Evolutionary conservation across 768 basidiomycete species (phyloP).

Genomic region (Royoungia palumana): DNA sequence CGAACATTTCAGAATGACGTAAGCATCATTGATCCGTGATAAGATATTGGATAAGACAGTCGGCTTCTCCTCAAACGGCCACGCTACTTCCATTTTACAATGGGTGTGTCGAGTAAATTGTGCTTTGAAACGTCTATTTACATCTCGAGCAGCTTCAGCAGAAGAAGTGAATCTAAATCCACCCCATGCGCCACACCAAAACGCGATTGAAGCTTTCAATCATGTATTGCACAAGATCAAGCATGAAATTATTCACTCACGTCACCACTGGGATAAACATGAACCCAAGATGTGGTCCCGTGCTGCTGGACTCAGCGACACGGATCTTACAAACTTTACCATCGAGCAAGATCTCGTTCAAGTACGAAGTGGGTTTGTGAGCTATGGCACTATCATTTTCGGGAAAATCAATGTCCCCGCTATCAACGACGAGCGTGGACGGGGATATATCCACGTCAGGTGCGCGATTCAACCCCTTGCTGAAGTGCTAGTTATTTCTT

Average conservation of each 20-base stretch:
- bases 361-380: slow-evolving; percentile 52
- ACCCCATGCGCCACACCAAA: slow-evolving; percentile 56
- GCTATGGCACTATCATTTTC: slow-evolving; percentile 69
- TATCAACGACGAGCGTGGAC: slow-evolving; percentile 55
- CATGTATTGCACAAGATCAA: slow-evolving; percentile 54
- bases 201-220: slow-evolving; percentile 65
- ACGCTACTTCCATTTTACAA: slow-evolving; percentile 5
- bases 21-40: slow-evolving; percentile 15
- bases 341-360: slow-evolving; percentile 43
- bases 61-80: slow-evolving; percentile 2
- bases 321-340: slow-evolving; percentile 49
- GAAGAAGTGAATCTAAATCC: slow-evolving; percentile 57
- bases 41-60: slow-evolving; percentile 7
- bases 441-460: slow-evolving; percentile 72
- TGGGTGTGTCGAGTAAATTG: slow-evolving; percentile 23
- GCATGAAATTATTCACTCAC: slow-evolving; percentile 61
- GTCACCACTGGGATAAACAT: slow-evolving; percentile 68
- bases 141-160: slow-evolving; percentile 48
- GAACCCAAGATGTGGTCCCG: slow-evolving; percentile 60
- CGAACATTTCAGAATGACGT: slow-evolving; percentile 15
- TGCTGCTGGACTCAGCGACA: slow-evolving; percentile 49
- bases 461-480: slow-evolving; percentile 28
- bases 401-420: slow-evolving; percentile 75
- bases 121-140: slow-evolving; percentile 7
- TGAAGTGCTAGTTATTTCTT: neutral